Conservation (phyloP, 139 green algal genomes). For the Astrephomene gubernaculifera region DNA sequence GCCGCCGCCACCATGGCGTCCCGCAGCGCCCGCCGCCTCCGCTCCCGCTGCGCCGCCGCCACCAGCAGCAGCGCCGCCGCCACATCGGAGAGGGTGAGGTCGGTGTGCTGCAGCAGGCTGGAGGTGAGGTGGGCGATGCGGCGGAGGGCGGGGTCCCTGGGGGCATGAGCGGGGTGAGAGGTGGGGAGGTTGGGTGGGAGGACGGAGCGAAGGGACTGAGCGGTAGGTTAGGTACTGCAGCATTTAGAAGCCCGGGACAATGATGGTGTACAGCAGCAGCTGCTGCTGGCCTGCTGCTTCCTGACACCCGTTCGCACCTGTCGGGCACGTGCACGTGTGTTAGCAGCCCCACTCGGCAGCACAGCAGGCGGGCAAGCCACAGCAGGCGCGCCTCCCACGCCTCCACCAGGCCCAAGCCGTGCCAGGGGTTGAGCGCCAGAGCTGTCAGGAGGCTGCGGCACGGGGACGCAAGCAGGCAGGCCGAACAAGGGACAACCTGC, state of each 20-base stretch:
- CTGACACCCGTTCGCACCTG: constrained; percentile 4
- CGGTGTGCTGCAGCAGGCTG: constrained; percentile 49
- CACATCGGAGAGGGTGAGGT: constrained; percentile 66
- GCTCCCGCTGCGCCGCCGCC: constrained; percentile 49
- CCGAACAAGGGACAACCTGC: background rate
- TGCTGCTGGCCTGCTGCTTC: no score
- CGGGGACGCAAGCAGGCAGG: background rate
- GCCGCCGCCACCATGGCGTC: constrained; percentile 26
- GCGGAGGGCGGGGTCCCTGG: constrained; percentile 20
- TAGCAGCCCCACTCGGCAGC: constrained; percentile 21
- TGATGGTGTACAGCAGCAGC: no score
- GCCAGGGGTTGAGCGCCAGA: constrained; percentile 42
- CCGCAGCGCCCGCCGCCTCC: constrained; percentile 39
- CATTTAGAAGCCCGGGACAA: no score
- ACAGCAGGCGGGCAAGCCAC: constrained; percentile 35
- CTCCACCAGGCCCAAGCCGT: constrained; percentile 34
- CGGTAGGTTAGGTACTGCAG: no score
- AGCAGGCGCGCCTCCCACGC: constrained; percentile 39
- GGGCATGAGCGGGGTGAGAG: constrained; percentile 5
- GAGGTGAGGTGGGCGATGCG: constrained; percentile 38
- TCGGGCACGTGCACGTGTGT: background rate
- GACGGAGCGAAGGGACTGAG: background rate
- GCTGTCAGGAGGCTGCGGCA: constrained; percentile 7
- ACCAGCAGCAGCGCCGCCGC: constrained; percentile 48
- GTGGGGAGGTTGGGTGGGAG: constrained; percentile 18